A percentile compares a stretch with the other conserved stretches of the same genome.
phyloP scores from a whole-genome alignment of 2,329 filamentous ascomycete genomes.

The Rachicladosporium sp. region DNA sequence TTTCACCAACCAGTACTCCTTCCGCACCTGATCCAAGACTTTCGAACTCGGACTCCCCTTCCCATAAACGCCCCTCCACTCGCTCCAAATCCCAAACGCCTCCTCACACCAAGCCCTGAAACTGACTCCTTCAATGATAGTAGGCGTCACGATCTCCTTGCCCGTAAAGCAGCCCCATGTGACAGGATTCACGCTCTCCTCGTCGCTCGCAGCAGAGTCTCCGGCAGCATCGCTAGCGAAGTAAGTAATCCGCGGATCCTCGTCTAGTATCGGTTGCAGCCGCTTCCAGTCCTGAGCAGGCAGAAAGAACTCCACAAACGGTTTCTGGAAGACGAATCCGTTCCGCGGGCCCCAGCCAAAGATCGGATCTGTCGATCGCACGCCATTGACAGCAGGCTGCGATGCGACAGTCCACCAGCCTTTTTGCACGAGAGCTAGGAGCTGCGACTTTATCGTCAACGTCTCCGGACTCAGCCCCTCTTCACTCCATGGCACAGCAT shows the following conservation, averaged over 20 bases:
- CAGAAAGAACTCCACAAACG: constrained; percentile 94
- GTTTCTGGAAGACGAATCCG: constrained; percentile 95
- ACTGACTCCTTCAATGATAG: constrained; percentile 90
- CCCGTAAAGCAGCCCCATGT: constrained; percentile 94
- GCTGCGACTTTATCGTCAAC: constrained; percentile 60
- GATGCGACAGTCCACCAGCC: constrained; percentile 97
- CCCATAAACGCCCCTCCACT: constrained; percentile 87
- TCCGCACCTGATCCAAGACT: constrained; percentile 54
- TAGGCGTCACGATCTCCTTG: constrained; percentile 91
- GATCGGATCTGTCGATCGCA: constrained; percentile 60
- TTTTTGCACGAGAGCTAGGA: constrained; percentile 63
- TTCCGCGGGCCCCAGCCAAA: constrained; percentile 91
- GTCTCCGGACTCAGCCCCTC: constrained; percentile 78
- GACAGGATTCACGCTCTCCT: constrained; percentile 73
- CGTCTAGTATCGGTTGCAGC: constrained; percentile 54
- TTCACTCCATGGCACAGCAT: constrained; percentile 87
- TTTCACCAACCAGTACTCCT: constrained; percentile 80
- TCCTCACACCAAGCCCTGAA: constrained; percentile 93
- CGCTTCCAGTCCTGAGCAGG: constrained; percentile 57
- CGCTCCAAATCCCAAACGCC: constrained; percentile 87
- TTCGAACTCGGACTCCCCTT: constrained; percentile 57
- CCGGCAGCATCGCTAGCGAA: constrained; percentile 71
- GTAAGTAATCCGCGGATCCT: constrained; percentile 63
- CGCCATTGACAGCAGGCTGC: constrained; percentile 83
- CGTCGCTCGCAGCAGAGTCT: constrained; percentile 58